phyloP scores from a whole-genome alignment of 2,329 filamentous ascomycete genomes.

The Aspergillus sp. region DNA sequence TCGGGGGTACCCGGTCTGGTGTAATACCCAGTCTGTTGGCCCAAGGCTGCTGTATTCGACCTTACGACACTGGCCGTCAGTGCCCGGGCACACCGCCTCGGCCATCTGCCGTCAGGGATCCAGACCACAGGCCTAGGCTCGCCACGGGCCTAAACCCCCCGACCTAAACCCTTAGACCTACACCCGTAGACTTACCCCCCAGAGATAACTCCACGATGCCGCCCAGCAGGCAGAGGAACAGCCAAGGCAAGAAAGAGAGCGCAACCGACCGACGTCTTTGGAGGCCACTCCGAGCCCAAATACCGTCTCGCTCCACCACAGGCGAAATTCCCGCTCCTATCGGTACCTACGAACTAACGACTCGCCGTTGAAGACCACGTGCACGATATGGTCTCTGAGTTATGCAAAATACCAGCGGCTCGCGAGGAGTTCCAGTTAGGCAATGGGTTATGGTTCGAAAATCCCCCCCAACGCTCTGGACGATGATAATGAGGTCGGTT shows the following conservation, averaged over 20 bases:
- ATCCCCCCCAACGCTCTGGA: constrained; percentile 17
- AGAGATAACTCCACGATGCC: no score
- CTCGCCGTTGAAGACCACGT: constrained; percentile 28
- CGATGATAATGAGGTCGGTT: constrained; percentile 1
- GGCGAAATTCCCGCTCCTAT: constrained; percentile 11
- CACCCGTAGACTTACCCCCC: no score
- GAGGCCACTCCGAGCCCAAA: constrained; percentile 5
- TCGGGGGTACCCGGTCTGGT: no score
- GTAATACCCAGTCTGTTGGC: no score
- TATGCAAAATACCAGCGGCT: constrained; percentile 26
- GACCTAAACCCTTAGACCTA: no score
- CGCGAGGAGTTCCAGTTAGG: constrained; percentile 22
- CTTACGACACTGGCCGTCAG: no score
- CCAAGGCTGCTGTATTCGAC: no score
- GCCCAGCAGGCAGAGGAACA: constrained; percentile 15
- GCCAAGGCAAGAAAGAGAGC: constrained; percentile 3
- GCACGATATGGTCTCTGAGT: constrained; percentile 24
- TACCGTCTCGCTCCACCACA: constrained; percentile 10
- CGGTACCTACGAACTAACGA: constrained; percentile 25
- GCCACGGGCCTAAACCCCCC: no score
- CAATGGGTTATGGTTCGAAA: constrained; percentile 19
- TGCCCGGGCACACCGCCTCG: no score
- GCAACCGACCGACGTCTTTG: constrained; percentile 9
- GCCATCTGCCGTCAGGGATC: no score
- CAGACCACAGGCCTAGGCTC: no score